These are phyloP conservation scores for Peziza echinospora DNA, from an alignment of 495 filamentous ascomycete genomes.

Conservation along the genomic window DNA sequence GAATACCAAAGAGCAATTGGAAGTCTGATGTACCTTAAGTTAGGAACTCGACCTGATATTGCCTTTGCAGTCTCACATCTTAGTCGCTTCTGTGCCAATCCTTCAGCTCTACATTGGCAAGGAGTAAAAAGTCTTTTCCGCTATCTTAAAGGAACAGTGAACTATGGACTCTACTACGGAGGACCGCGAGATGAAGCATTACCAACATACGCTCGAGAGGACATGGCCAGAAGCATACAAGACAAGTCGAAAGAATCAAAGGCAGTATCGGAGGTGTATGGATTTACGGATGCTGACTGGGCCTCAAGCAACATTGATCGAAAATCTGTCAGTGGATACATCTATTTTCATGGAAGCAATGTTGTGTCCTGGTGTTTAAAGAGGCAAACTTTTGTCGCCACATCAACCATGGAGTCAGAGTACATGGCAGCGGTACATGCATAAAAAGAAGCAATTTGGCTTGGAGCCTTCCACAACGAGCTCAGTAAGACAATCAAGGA, in stretches of 20 bases:
- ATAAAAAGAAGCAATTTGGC: conserved; percentile 7
- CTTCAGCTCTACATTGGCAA: not conserved
- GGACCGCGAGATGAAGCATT: too few species aligned
- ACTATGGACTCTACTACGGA: not conserved
- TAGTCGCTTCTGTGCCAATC: not conserved
- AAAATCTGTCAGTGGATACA: not conserved
- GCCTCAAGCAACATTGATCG: not conserved
- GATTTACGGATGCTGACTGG: not conserved
- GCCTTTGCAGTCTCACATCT: not conserved
- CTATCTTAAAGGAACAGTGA: not conserved
- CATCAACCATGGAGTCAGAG: conserved; percentile 4
- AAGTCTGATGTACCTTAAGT: not conserved
- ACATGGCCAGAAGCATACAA: too few species aligned
- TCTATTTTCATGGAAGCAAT: not conserved
- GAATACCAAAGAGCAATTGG: not conserved
- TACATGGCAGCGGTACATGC: conserved; percentile 3
- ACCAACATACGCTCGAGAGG: too few species aligned
- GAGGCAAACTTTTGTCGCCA: conserved; percentile 2
- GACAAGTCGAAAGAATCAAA: too few species aligned
- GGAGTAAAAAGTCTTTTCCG: not conserved
- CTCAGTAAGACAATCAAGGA: too few species aligned
- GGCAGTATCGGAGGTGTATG: too few species aligned
- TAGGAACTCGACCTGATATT: not conserved
- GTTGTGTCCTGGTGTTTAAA: not conserved
- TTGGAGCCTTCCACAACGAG: too few species aligned